Base-by-base conservation (phyloP, 108 stramenopile genomes). In the Cyclotella cryptica region DNA sequence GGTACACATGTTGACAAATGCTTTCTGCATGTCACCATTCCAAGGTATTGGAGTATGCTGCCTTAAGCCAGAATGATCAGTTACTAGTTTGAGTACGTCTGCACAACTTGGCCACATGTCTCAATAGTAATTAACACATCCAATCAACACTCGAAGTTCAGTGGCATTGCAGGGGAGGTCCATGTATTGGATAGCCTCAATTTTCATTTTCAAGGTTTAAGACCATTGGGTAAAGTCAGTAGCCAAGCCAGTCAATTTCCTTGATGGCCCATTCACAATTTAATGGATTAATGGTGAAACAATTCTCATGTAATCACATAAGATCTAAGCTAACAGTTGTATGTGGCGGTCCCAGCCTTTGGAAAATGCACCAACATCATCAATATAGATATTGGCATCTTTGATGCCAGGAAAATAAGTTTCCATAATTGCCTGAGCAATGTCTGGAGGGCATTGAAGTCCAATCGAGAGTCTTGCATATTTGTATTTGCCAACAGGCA, bases 181-280 rank as follows among this genome's bases (percentile, higher is more conserved):
- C 66, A 83, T 55, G 18, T 58, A 27, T 13, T 75, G 28, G 8
- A 87, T 66, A 11, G 84, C 80, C 30, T 85, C 43, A 59, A 85
- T 45, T 44, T 81, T 85, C 44, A 15, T 65, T 46, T 35, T 74
- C 79, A 86, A 0, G 87, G 85, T 40, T 82, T 84, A 13, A 86
- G 15, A 17, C 83, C 83, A 1, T 22, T 59, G 13, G 85, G 85
- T 10, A 85, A n/a, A 89, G 26, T 79, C 86, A 86, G 51, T 85
- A 79, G 0, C 85, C 88, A 8, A 89, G 84, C 69, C 72, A 86
- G 24, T 88, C 85, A 21, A 81, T 79, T 67, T 89, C 88, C 45
- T 84, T 68, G 42, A 86, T 71, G 5, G 30, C 74, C 79, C 84
- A 89, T 75, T 87, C 79, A 46, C 85, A 90, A 64, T 87, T 87